Percentiles rank a stretch among this genome's conserved stretches.
Evolutionary conservation across 2,329 filamentous ascomycete species (phyloP).

Genomic region (Beauveria brongniartii): DNA sequence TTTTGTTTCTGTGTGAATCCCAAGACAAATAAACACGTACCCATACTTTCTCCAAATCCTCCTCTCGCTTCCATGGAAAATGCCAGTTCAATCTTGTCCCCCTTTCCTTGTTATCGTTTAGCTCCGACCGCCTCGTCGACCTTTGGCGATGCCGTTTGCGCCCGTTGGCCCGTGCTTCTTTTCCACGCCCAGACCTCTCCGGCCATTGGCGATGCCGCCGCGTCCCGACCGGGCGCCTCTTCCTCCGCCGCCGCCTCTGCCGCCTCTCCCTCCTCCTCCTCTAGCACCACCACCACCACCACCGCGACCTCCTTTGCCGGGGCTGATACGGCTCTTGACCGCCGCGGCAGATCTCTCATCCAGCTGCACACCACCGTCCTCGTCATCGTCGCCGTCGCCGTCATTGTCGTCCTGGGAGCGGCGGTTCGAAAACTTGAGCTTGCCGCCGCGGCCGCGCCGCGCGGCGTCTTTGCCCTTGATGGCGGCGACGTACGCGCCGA

Average conservation of each 20-base stretch:
- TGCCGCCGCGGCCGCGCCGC: constrained; percentile 55
- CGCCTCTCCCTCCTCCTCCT: constrained; percentile 28
- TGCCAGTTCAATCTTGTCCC: neutral
- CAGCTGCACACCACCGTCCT: constrained; percentile 34
- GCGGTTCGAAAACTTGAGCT: constrained; percentile 64
- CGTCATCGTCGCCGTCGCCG: constrained; percentile 38
- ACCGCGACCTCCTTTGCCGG: constrained; percentile 26
- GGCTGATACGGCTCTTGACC: constrained; percentile 42
- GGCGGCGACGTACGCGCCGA: constrained; percentile 61
- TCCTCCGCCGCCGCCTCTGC: constrained; percentile 24
- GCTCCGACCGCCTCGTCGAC: constrained; percentile 21
- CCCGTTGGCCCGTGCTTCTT: constrained; percentile 35
- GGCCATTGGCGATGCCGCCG: constrained; percentile 31
- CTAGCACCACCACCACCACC: constrained; percentile 26
- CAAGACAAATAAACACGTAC: neutral
- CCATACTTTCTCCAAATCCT: neutral
- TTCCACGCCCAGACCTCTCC: constrained; percentile 43
- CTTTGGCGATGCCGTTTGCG: constrained; percentile 34
- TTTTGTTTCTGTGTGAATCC: neutral
- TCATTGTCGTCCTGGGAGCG: constrained; percentile 36
- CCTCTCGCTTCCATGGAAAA: neutral
- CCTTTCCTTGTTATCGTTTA: neutral
- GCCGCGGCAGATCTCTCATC: constrained; percentile 43
- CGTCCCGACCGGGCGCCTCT: constrained; percentile 23
- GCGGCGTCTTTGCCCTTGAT: constrained; percentile 60